These are phyloP conservation scores for Anastatica hierochuntica DNA, from an alignment of 345 rosid species.

Conservation along the genomic window DNA sequence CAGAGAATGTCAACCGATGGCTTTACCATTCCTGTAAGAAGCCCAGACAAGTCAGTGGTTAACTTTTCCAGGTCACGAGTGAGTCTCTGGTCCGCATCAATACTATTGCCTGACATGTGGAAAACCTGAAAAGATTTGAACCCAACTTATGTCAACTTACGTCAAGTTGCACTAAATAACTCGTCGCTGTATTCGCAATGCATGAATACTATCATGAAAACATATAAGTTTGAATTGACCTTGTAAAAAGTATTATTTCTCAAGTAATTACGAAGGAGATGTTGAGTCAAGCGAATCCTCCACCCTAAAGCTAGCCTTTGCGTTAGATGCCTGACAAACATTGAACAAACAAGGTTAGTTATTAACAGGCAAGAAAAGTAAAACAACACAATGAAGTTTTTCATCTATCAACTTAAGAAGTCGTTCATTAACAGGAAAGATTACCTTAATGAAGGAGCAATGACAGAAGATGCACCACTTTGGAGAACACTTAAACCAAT, in stretches of 20 bases:
- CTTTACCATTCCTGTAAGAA: slow-evolving; percentile 98
- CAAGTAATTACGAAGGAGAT: slow-evolving; percentile 75
- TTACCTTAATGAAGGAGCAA: slow-evolving; percentile 92
- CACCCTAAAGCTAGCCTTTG: slow-evolving; percentile 85
- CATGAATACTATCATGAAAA: not conserved
- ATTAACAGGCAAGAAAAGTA: not conserved
- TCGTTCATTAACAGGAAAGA: not conserved
- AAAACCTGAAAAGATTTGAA: slow-evolving; percentile 48
- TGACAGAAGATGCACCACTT: slow-evolving; percentile 88
- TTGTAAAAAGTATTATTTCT: slow-evolving; percentile 93
- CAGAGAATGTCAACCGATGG: slow-evolving; percentile 92
- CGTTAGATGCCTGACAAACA: slow-evolving; percentile 61
- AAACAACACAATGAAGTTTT: not conserved
- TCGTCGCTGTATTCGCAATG: slow-evolving; percentile 1
- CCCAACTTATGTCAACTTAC: too few species aligned
- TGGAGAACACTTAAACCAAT: slow-evolving; percentile 89
- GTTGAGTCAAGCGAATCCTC: slow-evolving; percentile 90
- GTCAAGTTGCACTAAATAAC: not conserved
- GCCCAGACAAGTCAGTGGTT: slow-evolving; percentile 72
- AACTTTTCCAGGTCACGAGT: slow-evolving; percentile 91
- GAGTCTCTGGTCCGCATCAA: slow-evolving; percentile 96
- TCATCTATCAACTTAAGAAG: not conserved
- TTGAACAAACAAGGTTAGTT: not conserved
- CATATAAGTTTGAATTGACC: slow-evolving; percentile 35
- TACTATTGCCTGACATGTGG: slow-evolving; percentile 70